Conservation (phyloP, 768 basidiomycete genomes). For the Hirschioporus abietinus region DNA sequence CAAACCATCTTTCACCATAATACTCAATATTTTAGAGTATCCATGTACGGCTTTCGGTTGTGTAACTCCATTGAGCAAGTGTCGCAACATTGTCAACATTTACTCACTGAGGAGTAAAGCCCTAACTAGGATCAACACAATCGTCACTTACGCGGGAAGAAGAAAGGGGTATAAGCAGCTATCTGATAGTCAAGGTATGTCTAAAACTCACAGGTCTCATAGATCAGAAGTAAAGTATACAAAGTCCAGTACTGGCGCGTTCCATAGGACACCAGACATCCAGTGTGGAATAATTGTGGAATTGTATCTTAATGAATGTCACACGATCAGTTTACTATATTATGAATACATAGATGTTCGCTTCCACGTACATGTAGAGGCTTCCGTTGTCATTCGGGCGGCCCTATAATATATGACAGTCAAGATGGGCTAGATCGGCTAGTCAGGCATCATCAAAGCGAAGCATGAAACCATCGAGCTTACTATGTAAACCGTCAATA, state of each 20-base stretch:
- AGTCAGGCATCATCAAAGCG: neutral
- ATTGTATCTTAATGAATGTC: neutral
- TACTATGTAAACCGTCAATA: neutral
- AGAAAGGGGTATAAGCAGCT: neutral
- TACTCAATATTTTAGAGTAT: neutral
- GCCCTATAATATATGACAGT: neutral
- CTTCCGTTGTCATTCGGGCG: neutral
- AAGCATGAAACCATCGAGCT: neutral
- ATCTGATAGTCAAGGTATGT: neutral
- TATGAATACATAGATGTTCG: no score
- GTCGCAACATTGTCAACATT: neutral
- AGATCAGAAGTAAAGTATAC: neutral
- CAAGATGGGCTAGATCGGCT: neutral
- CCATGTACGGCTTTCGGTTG: neutral
- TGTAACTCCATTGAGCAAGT: neutral
- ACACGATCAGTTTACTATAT: neutral
- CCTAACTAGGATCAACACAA: neutral
- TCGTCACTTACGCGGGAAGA: neutral
- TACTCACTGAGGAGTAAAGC: neutral
- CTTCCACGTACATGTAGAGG: neutral
- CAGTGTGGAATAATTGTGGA: neutral
- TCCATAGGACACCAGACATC: neutral
- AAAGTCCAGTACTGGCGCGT: neutral
- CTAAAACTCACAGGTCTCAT: neutral
- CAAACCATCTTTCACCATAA: neutral